Base-by-base conservation (phyloP, 179 eudicot genomes). In the Spinacia oleracea region DNA sequence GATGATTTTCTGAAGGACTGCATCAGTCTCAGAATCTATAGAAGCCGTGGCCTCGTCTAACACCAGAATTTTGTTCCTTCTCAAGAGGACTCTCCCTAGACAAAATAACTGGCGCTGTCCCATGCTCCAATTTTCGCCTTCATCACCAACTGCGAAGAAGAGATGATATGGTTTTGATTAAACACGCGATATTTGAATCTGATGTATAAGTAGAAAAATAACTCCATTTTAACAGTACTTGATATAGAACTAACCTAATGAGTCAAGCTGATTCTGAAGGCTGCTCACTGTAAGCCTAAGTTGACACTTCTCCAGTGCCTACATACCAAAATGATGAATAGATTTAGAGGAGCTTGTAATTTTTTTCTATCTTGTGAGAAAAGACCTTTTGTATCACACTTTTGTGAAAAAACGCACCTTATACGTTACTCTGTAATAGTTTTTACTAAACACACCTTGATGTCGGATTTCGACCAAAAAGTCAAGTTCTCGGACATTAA, bases 241-340 rank as follows among this genome's bases (percentile, higher is more conserved):
- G 3, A 4, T 15, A 48, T 48, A 3, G 23, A 53, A 20, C 86
- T 80, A 21, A 87, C 97, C 97, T 20, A 91, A 87, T 72, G 93
- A 89, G 78, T 89, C 92, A 35, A 91, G 82, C 70, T 91, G 85
- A 48, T 84, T 87, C 53, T 89, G 91, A 18, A 90, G 89, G 68
- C 50, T 75, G 60, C 81, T 86, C 68, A 89, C 83, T 60, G 86
- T 87, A 65, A 56, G 63, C 77, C 81, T 89, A 12, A 92, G 89
- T 68, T 92, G 94, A 80, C 94, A 92, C 81, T 89, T 89, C 76
- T 90, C 90, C 35, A 90, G 9, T 53, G 58, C 58, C 58, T 53
- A 16, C 58, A n/a, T 53, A 16, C 25, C 58, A 53, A 53, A 53
- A 53, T 53, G 1, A 53, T 5, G 9, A 53, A 53, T 20, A 16